Base-by-base conservation (phyloP, 2,329 filamentous ascomycete species). In the Phaeoacremonium minimum region DNA sequence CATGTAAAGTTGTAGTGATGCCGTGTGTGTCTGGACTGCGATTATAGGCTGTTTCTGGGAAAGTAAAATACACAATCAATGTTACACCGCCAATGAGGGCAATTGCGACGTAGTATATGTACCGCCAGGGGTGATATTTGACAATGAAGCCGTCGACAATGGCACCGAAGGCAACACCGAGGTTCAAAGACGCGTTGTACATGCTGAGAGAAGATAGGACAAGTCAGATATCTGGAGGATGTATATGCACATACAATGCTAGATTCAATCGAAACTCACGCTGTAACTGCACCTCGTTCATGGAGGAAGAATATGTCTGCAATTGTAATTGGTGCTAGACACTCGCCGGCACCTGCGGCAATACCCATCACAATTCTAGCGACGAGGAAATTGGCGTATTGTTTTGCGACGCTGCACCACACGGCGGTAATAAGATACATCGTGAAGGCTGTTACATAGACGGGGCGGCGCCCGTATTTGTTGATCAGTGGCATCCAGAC, bases 281-380 rank as follows among this genome's bases (percentile, higher is more conserved):
- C 61, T 67, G 72, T 73, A 33, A 68, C 51, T 3, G 55, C 51
- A 2, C 67, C 69, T 41, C 71, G 55, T 44, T 75, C 66, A 38
- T 75, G 69, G 7, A 75, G 49, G 45, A 71, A 75, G 51, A 74
- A 74, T 19, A 73, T 51, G 42, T 75, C 71, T 5, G 66, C 55
- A 29, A 72, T 68, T 2, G 66, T 68, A 6, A 67, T 52, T 2
- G 67, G 67, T 4, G 64, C 22, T 9, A 26, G 22, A 60, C 4
- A 66, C 40, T 75, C 71, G 4, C 63, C 69, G 7, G 69, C 63
- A 2, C 70, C 71, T 0, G 68, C 58, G 4, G 61, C 68, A 30
- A 72, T 61, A 2, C 71, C 70, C 50, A 74, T 54, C 7, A 72
- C 39, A 12, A 70, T 65, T 7, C 69, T 54, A 4, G 61, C 66